These are phyloP conservation scores for Yamadazyma dushanensis DNA, from an alignment of 1,139 yeast genomes.

Conservation along the genomic window DNA sequence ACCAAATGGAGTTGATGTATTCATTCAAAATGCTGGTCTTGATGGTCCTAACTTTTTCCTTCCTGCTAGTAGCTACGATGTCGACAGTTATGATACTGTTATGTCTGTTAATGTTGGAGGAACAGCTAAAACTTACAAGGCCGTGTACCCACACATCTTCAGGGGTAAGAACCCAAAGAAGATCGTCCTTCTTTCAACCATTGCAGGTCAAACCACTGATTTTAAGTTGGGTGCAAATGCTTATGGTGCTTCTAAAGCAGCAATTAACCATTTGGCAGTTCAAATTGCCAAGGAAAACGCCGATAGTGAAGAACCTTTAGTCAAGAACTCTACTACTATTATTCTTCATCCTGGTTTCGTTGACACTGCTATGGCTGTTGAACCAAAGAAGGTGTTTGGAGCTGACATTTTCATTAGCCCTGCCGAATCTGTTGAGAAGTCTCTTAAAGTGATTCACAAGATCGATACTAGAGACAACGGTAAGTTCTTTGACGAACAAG, in stretches of 20 bases:
- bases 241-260: constrained; percentile 11
- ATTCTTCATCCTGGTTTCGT: constrained; percentile 15
- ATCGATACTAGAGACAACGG: constrained; percentile 4
- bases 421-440: constrained; percentile 2
- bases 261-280: constrained; percentile 6
- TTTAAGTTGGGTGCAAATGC: constrained; percentile 7
- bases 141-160: constrained; percentile 5
- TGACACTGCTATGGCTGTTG: constrained; percentile 11
- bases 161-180: constrained; percentile 4
- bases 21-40: constrained; percentile 8
- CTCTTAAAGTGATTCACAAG: constrained; percentile 1
- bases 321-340: constrained; percentile 9
- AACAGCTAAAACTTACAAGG: constrained; percentile 7
- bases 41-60: constrained; percentile 4
- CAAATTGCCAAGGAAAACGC: constrained; percentile 9
- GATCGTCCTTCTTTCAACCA: constrained; percentile 3
- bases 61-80: constrained; percentile 4
- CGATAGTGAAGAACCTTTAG: constrained; percentile 2
- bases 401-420: constrained; percentile 4
- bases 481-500: constrained; percentile 5
- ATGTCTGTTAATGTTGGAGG: constrained; percentile 6
- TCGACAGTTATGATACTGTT: constrained; percentile 3
- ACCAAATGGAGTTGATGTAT: constrained; percentile 8
- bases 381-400: constrained; percentile 3
- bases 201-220: constrained; percentile 19